A percentile compares a stretch with the other conserved stretches of the same genome.
Evolutionary conservation across 2,329 filamentous ascomycete genomes (phyloP).

Genomic region (Aspergillus japonicus): DNA sequence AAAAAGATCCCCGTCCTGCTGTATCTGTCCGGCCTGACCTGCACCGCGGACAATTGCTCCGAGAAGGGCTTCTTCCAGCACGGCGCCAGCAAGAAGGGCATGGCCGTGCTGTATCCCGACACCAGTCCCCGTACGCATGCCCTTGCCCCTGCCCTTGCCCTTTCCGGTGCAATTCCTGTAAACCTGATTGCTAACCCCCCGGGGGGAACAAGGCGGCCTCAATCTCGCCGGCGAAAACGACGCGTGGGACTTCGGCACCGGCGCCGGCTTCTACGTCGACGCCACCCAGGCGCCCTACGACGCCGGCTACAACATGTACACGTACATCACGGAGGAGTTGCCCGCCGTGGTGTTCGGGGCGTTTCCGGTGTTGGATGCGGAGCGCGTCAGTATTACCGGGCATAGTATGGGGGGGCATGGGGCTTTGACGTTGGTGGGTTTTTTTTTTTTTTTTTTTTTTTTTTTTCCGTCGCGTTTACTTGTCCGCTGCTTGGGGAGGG

Average conservation of each 20-base stretch:
- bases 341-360: slow-evolving; percentile 70
- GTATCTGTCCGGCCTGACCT: slow-evolving; percentile 92
- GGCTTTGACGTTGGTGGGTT: slow-evolving; percentile 71
- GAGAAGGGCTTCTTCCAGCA: slow-evolving; percentile 89
- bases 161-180: too few species aligned
- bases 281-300: slow-evolving; percentile 73
- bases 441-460: neutral
- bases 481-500: neutral
- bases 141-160: too few species aligned
- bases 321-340: slow-evolving; percentile 87
- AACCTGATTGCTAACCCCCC: too few species aligned
- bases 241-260: slow-evolving; percentile 84
- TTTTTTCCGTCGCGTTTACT: too few species aligned
- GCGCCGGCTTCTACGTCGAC: slow-evolving; percentile 93
- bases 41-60: slow-evolving; percentile 78
- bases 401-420: slow-evolving; percentile 98
- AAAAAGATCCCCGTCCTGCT: slow-evolving; percentile 79
- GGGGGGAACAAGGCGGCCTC: slow-evolving; percentile 61
- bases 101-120: slow-evolving; percentile 94
- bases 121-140: slow-evolving; percentile 78
- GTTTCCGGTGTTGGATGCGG: slow-evolving; percentile 70
- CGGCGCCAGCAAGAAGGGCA: slow-evolving; percentile 72
- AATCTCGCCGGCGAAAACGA: slow-evolving; percentile 82
- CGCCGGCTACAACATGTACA: slow-evolving; percentile 88
- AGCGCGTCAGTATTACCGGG: slow-evolving; percentile 77